These are phyloP conservation scores for Ophiostoma ulmi DNA, from an alignment of 2,329 filamentous ascomycete species.

Conservation along the genomic window DNA sequence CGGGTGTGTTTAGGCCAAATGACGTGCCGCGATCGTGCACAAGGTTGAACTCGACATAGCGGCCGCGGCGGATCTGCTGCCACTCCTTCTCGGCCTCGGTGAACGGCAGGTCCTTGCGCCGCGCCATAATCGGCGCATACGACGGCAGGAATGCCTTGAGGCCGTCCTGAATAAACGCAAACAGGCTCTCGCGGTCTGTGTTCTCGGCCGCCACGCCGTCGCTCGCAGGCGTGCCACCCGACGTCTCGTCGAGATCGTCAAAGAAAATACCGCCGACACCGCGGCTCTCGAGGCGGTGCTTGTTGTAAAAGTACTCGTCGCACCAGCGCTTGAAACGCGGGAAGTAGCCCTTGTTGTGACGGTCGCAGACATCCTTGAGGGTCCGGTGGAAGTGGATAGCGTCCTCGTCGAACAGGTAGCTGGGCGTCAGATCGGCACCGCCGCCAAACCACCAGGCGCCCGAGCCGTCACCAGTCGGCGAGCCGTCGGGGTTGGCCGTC, in stretches of 20 bases:
- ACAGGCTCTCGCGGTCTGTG: conserved; percentile 74
- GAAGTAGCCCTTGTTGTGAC: conserved; percentile 88
- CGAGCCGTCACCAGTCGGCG: conserved; percentile 46
- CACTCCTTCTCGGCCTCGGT: conserved; percentile 84
- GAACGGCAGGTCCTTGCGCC: conserved; percentile 86
- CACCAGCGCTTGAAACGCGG: conserved; percentile 97
- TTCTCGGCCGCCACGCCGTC: conserved; percentile 7
- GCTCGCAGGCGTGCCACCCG: conserved; percentile 35
- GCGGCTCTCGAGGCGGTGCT: conserved; percentile 79
- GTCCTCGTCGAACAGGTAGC: conserved; percentile 94
- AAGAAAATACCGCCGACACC: conserved; percentile 98
- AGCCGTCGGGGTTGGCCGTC: conserved; percentile 78
- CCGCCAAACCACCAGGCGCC: conserved; percentile 99
- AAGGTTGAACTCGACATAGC: conserved; percentile 97
- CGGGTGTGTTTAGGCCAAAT: conserved; percentile 90
- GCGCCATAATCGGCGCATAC: conserved; percentile 83
- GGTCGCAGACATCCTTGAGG: conserved; percentile 88
- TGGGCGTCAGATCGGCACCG: conserved; percentile 86
- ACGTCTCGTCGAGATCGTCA: conserved; percentile 84
- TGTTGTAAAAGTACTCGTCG: conserved; percentile 93
- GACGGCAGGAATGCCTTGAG: conserved; percentile 82
- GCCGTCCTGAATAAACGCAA: conserved; percentile 82
- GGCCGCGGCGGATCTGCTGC: conserved; percentile 91
- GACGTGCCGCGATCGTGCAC: conserved; percentile 93
- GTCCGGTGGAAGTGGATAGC: conserved; percentile 93